These are phyloP conservation scores for Dianthus caryophyllus DNA, from an alignment of 148 eudicot genomes.

Conservation along the genomic window DNA sequence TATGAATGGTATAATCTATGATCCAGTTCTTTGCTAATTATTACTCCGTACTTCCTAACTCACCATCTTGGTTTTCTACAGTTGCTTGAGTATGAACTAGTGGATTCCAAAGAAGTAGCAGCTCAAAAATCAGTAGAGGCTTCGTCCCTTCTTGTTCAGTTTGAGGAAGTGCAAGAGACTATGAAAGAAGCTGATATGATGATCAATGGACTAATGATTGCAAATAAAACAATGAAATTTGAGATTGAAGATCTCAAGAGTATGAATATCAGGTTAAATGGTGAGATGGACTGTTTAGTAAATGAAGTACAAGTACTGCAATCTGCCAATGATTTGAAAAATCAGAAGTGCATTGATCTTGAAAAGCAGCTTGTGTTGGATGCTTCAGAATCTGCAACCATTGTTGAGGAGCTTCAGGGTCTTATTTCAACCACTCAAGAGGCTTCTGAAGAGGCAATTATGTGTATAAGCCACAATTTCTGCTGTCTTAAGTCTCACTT, in stretches of 20 bases:
- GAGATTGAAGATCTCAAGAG: conserved; percentile 47
- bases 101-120: conserved; percentile 50
- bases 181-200: conserved; percentile 74
- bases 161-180: conserved; percentile 73
- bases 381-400: conserved; percentile 26
- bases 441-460: conserved; percentile 38
- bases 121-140: conserved; percentile 67
- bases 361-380: conserved; percentile 42
- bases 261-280: conserved; percentile 26
- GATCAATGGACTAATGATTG: conserved; percentile 68
- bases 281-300: conserved; percentile 41
- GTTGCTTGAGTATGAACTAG: conserved; percentile 62
- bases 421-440: conserved; percentile 32
- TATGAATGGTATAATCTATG: no score
- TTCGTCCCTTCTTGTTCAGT: conserved; percentile 57
- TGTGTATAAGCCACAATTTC: conserved; percentile 39
- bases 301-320: conserved; percentile 45
- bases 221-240: conserved; percentile 66
- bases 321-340: conserved; percentile 33
- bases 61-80: conserved; percentile 18
- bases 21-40: no score
- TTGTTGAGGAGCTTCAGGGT: conserved; percentile 51
- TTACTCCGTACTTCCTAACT: neutral
- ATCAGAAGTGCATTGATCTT: conserved; percentile 36
- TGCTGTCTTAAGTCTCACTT: conserved; percentile 48